Evolutionary conservation across 2,329 filamentous ascomycete species (phyloP).

Genomic region (Cryphonectria naterciae): DNA sequence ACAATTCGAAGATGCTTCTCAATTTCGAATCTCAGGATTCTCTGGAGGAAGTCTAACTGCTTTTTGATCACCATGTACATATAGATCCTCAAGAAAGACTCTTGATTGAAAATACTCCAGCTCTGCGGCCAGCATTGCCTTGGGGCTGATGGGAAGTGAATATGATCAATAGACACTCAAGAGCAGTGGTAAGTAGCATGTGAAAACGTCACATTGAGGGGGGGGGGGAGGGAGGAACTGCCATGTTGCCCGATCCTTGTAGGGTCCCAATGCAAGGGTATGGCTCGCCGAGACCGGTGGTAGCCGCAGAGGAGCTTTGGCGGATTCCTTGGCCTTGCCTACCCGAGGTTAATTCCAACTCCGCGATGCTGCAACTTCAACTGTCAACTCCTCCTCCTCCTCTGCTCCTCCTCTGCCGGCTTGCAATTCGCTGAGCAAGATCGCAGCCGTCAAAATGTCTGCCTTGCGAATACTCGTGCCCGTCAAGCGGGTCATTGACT

Average conservation of each 20-base stretch:
- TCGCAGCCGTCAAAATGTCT: conserved; percentile 53
- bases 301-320: conserved; percentile 42
- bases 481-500: conserved; percentile 85
- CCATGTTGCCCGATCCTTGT: neutral
- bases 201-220: conserved; percentile 8
- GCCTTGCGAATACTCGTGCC: conserved; percentile 76
- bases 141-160: neutral
- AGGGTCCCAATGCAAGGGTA: neutral
- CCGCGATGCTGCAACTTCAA: conserved; percentile 14
- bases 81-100: neutral
- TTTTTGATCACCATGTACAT: neutral
- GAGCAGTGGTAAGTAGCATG: conserved; percentile 20
- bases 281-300: conserved; percentile 28
- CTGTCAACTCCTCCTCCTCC: conserved; percentile 25
- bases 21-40: neutral
- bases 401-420: conserved; percentile 21
- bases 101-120: neutral
- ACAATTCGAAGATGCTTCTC: neutral
- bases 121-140: neutral
- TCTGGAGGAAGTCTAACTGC: neutral
- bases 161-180: neutral
- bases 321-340: neutral
- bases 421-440: conserved; percentile 31
- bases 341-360: conserved; percentile 7
- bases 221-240: neutral